Percentiles rank a stretch among this genome's conserved stretches.
Evolutionary conservation across 2,329 filamentous ascomycete genomes (phyloP).

Genomic region (Nannizzia gypsea): DNA sequence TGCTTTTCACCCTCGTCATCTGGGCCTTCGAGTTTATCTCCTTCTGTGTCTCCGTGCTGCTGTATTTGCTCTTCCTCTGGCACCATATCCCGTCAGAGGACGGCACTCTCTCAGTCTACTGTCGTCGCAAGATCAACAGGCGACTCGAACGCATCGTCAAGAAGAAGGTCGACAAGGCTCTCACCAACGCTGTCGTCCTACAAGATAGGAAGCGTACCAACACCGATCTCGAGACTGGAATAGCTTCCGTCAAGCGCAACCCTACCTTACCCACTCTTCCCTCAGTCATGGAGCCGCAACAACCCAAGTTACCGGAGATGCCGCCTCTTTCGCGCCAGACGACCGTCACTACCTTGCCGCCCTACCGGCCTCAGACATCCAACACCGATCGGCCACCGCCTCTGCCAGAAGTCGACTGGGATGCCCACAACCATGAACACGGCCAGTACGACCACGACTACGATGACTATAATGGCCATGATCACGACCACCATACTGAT

Average conservation of each 20-base stretch:
- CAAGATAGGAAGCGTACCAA: slow-evolving; percentile 42
- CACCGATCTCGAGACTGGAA: slow-evolving; percentile 21
- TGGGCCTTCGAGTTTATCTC: slow-evolving; percentile 72
- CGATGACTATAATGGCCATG: slow-evolving; percentile 26
- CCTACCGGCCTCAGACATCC: slow-evolving; percentile 47
- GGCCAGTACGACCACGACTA: slow-evolving; percentile 23
- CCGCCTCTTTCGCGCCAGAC: slow-evolving; percentile 49
- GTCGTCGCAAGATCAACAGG: slow-evolving; percentile 80
- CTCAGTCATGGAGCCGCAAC: slow-evolving; percentile 40
- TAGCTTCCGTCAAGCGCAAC: slow-evolving; percentile 22
- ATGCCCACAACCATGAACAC: slow-evolving; percentile 1
- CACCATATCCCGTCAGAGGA: slow-evolving; percentile 78
- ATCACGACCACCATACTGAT: slow-evolving; percentile 16
- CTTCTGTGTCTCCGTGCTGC: slow-evolving; percentile 59
- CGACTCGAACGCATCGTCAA: slow-evolving; percentile 74
- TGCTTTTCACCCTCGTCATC: slow-evolving; percentile 82
- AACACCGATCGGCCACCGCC: slow-evolving; percentile 15
- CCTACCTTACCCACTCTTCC: slow-evolving; percentile 54
- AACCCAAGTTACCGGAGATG: slow-evolving; percentile 36
- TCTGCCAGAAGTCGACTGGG: slow-evolving; percentile 10
- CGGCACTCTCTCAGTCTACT: slow-evolving; percentile 72
- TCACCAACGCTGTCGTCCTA: slow-evolving; percentile 59
- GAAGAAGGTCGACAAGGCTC: slow-evolving; percentile 74
- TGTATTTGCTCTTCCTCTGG: slow-evolving; percentile 84
- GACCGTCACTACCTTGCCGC: slow-evolving; percentile 50